phyloP scores from a whole-genome alignment of 129 eudicot species.

The Sambucus nigra region DNA sequence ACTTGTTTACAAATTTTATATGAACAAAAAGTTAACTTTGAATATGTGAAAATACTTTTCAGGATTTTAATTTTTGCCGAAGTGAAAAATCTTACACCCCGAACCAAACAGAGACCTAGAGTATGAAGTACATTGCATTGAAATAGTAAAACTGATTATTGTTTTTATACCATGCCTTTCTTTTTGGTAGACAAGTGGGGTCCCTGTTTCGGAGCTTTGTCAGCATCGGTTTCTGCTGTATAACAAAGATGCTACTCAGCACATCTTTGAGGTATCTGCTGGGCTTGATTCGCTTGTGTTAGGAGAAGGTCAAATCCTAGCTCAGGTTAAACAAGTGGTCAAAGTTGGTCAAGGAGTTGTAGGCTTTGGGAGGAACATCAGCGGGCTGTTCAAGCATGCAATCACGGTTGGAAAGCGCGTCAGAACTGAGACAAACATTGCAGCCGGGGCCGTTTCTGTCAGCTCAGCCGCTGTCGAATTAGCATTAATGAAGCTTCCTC shows the following conservation, averaged over 20 bases:
- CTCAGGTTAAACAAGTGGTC: constrained; percentile 92
- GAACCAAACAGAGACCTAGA: too few species aligned
- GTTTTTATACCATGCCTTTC: background rate
- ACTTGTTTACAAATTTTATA: too few species aligned
- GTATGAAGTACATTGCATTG: background rate
- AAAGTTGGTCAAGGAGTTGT: constrained; percentile 76
- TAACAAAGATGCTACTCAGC: constrained; percentile 78
- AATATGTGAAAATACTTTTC: too few species aligned
- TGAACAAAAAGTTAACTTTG: too few species aligned
- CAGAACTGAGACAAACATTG: constrained; percentile 62
- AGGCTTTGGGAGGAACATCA: constrained; percentile 83
- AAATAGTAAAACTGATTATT: background rate
- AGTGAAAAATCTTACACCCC: too few species aligned
- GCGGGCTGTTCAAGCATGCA: constrained; percentile 86
- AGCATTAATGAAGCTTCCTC: constrained; percentile 81
- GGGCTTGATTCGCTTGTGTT: constrained; percentile 80
- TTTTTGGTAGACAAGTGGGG: constrained; percentile 60
- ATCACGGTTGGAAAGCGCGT: constrained; percentile 82
- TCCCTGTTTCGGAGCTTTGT: constrained; percentile 64
- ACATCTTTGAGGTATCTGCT: constrained; percentile 81
- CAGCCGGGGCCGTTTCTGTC: constrained; percentile 83
- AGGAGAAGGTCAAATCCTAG: constrained; percentile 92
- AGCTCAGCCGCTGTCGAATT: constrained; percentile 93
- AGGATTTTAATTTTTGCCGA: too few species aligned
- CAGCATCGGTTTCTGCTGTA: constrained; percentile 76